Evolutionary conservation across 192 early-diverging fungal genomes (phyloP).

Genomic region (Paraglomus brasilianum): DNA sequence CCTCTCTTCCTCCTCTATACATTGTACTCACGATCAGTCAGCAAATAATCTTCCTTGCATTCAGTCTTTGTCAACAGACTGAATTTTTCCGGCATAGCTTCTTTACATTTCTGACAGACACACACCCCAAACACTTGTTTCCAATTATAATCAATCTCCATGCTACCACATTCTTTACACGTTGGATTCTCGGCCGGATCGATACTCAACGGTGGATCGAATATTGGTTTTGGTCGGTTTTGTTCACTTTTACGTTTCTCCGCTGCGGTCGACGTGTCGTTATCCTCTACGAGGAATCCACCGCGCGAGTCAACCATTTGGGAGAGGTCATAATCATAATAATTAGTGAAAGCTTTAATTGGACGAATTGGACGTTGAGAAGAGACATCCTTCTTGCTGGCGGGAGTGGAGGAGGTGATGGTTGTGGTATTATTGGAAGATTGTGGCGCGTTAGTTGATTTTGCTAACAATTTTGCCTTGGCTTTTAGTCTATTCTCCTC

Average conservation of each 20-base stretch:
- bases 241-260: slow-evolving; percentile 38
- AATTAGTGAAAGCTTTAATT: slow-evolving; percentile 41
- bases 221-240: slow-evolving; percentile 39
- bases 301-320: slow-evolving; percentile 84
- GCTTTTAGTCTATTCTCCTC: slow-evolving; percentile 24
- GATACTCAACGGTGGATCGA: slow-evolving; percentile 43
- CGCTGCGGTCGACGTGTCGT: slow-evolving; percentile 33
- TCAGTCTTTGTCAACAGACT: slow-evolving; percentile 96
- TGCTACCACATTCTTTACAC: slow-evolving; percentile 80
- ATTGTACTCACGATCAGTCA: slow-evolving; percentile 80
- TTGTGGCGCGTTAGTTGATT: no score
- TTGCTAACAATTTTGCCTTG: not conserved
- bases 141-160: slow-evolving; percentile 80
- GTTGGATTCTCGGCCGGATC: slow-evolving; percentile 59
- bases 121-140: slow-evolving; percentile 67
- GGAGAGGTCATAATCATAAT: slow-evolving; percentile 81
- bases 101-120: slow-evolving; percentile 79
- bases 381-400: no score
- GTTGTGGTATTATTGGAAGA: no score
- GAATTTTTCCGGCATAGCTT: slow-evolving; percentile 80
- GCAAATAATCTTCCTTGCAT: slow-evolving; percentile 87
- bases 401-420: no score
- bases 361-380: no score
- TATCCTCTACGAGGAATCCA: slow-evolving; percentile 77
- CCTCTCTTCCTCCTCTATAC: not conserved